These are phyloP conservation scores for Schoenoplectus triqueter DNA, from an alignment of 202 grass and related monocot species.

Conservation along the genomic window DNA sequence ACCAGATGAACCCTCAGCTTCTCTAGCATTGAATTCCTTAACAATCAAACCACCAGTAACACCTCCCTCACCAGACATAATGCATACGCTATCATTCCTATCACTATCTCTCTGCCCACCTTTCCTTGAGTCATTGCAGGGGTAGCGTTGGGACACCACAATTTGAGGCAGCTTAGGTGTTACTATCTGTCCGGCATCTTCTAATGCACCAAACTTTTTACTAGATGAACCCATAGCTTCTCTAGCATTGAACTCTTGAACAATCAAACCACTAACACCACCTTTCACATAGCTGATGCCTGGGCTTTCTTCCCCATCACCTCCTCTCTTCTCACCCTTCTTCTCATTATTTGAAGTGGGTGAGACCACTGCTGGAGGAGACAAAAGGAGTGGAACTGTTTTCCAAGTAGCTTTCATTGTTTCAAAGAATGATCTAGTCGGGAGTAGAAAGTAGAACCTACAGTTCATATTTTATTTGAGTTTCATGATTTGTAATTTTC, in stretches of 20 bases:
- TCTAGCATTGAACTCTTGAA: neutral
- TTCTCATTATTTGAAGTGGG: neutral
- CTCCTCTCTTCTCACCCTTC: neutral
- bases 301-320: neutral
- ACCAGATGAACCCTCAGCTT: slow-evolving; percentile 2
- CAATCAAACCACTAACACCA: neutral
- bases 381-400: neutral
- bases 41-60: neutral
- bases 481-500: neutral
- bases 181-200: neutral
- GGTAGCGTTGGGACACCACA: neutral
- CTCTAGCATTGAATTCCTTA: neutral
- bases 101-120: neutral
- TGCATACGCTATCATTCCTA: neutral
- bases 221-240: neutral
- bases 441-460: slow-evolving; percentile 88
- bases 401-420: slow-evolving; percentile 43
- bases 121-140: neutral
- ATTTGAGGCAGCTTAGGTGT: neutral
- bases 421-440: slow-evolving; percentile 65
- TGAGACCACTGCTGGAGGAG: neutral
- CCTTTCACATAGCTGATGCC: neutral
- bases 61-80: slow-evolving; percentile 7
- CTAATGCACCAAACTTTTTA: neutral
- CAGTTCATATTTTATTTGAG: slow-evolving; percentile 9